Evolutionary conservation across 1,284 basidiomycete species (phyloP).

Genomic region (Malassezia cuniculi): DNA sequence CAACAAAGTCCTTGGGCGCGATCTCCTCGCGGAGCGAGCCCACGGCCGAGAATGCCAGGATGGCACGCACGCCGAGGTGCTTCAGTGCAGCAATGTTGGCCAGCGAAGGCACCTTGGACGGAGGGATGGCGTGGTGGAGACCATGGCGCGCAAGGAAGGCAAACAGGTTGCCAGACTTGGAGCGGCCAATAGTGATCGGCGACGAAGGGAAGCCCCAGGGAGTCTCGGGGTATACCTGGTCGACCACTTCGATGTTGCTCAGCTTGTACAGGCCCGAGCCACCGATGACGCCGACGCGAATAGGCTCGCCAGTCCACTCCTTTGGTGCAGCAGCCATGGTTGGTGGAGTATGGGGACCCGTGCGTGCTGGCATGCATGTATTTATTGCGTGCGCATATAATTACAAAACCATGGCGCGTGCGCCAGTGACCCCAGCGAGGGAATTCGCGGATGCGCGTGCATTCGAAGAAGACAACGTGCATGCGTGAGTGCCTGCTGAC

Average conservation of each 20-base stretch:
- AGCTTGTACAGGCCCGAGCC: conserved; percentile 43
- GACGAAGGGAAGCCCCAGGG: conserved; percentile 90
- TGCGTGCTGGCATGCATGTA: too few species aligned
- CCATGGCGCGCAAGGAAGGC: conserved; percentile 92
- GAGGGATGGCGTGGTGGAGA: conserved; percentile 53
- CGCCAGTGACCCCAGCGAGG: conserved; percentile 3
- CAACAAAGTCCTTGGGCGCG: conserved; percentile 59
- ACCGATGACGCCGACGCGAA: conserved; percentile 37
- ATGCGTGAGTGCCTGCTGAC: conserved; percentile 30
- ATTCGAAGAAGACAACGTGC: conserved; percentile 40
- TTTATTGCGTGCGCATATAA: not conserved
- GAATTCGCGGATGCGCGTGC: conserved; percentile 16
- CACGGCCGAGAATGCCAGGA: conserved; percentile 89
- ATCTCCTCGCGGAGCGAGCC: conserved; percentile 93
- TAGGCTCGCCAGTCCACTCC: conserved; percentile 23
- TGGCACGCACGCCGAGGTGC: conserved; percentile 70
- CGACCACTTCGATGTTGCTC: conserved; percentile 33
- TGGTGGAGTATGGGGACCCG: too few species aligned
- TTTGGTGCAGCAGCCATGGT: not conserved
- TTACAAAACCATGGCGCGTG: conserved; percentile 8
- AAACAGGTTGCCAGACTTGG: conserved; percentile 61
- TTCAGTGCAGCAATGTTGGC: conserved; percentile 95
- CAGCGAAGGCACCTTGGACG: conserved; percentile 52
- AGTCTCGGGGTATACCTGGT: conserved; percentile 44
- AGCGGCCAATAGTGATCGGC: conserved; percentile 71